Conservation (phyloP, 2,329 filamentous ascomycete genomes). For the Dothistroma septosporum region DNA sequence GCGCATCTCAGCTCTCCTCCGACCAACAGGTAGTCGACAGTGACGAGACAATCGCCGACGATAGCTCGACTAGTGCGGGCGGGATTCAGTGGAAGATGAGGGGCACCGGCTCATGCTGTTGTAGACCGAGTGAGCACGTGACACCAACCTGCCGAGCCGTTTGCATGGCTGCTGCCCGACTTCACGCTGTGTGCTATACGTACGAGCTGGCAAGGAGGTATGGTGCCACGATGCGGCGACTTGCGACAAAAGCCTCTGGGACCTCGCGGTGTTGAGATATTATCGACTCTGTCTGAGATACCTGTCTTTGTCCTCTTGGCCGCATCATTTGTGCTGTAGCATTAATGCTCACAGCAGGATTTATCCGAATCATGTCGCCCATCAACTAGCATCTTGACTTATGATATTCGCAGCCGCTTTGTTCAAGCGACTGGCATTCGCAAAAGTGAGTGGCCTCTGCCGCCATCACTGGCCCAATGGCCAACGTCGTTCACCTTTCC, state of each 20-base stretch:
- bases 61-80: slow-evolving; percentile 1
- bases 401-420: background rate
- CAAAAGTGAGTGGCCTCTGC: background rate
- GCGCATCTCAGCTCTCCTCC: background rate
- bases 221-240: background rate
- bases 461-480: background rate
- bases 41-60: background rate
- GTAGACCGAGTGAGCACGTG: background rate
- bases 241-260: background rate
- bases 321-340: background rate
- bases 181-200: background rate
- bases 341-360: background rate
- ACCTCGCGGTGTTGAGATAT: background rate
- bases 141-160: background rate
- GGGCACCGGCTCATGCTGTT: background rate
- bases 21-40: background rate
- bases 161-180: background rate
- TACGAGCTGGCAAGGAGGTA: background rate
- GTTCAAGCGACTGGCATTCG: background rate
- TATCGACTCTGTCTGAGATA: background rate
- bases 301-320: background rate
- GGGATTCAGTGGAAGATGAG: background rate
- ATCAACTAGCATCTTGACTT: background rate
- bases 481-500: background rate
- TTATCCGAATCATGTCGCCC: background rate